Percentiles rank a stretch among this genome's conserved stretches.
Evolutionary conservation across 2,329 filamentous ascomycete species (phyloP).

Genomic region (Graphiopsis chlorocephala): DNA sequence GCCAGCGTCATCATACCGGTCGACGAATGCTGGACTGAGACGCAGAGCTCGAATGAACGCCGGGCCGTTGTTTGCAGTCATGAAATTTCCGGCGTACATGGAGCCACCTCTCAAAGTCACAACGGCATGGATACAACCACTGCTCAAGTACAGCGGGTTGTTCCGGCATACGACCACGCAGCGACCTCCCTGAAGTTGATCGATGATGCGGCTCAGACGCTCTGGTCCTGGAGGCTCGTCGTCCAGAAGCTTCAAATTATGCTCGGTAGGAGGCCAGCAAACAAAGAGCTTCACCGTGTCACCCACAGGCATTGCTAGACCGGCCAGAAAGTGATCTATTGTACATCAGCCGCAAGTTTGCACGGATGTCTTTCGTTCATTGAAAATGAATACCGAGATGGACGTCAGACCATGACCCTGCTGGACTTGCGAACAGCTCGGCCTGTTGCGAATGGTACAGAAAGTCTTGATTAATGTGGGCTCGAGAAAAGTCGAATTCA

Average conservation of each 20-base stretch:
- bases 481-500: slow-evolving; percentile 7
- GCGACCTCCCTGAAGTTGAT: neutral
- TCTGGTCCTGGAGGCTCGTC: slow-evolving; percentile 2
- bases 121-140: slow-evolving; percentile 3
- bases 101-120: neutral
- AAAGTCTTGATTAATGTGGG: slow-evolving; percentile 6
- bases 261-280: slow-evolving; percentile 9
- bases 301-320: slow-evolving; percentile 8
- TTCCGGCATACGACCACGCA: slow-evolving; percentile 6
- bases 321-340: slow-evolving; percentile 10
- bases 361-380: neutral
- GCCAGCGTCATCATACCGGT: slow-evolving; percentile 4
- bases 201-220: slow-evolving; percentile 5
- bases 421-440: slow-evolving; percentile 7
- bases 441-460: slow-evolving; percentile 5
- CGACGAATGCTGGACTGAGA: slow-evolving; percentile 3
- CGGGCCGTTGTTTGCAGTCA: slow-evolving; percentile 2
- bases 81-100: slow-evolving; percentile 2
- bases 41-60: slow-evolving; percentile 8
- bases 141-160: slow-evolving; percentile 7
- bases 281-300: slow-evolving; percentile 7
- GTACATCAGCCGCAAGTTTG: slow-evolving; percentile 5
- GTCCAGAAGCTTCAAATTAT: slow-evolving; percentile 6
- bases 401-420: slow-evolving; percentile 9
- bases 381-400: slow-evolving; percentile 7